Base-by-base conservation (phyloP, 2,329 filamentous ascomycete species). In the Aspergillaceae sp. region DNA sequence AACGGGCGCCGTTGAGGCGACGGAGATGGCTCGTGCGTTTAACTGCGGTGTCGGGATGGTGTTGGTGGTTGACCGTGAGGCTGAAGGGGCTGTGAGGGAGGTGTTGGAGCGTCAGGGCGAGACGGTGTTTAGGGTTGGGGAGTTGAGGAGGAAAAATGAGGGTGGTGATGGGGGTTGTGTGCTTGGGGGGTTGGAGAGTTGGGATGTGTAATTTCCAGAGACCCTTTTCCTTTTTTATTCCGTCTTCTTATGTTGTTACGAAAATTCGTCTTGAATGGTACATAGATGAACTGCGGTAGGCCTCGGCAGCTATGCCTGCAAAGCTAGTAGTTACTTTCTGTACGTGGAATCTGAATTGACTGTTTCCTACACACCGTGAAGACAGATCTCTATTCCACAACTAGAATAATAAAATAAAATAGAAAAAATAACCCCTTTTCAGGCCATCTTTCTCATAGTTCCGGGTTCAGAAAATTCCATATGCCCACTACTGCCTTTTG, bases 41-140 rank as follows among this genome's bases (percentile, higher is more conserved):
- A 98, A 98, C 73, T 89, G 85, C 5, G 92, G 92, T 43, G 73
- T 98, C 40, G 92, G 92, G 41, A 97, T 98, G 90, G 86, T 96
- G 4, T 74, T 90, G 29, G 88, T 89, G 4, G 87, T 96, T 2
- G 79, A 78, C 29, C 72, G 77, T 46, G 75, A 72, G 32, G 77
- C 85, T 55, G 86, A 75, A 1, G 75, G 79, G 4, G 72, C 75
- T 34, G 82, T 87, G 2, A 73, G 73, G 19, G 67, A 73, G 44
- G 71, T 79, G 40, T 71, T 96, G 26, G 74, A 81, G 58, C 73
- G 71, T 28, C 75, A 78, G 40, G 87, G 87, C 10, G 90, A 96
- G 75, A 83, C 73, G 48, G 87, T 94, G 3, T 88, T 78, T 62
- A 76, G 71, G 28, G 81, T 97, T 50, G 92, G 91, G 10, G 77